Evolutionary conservation across 2,329 filamentous ascomycete species (phyloP).

Genomic region (Trichoderma harzianum): DNA sequence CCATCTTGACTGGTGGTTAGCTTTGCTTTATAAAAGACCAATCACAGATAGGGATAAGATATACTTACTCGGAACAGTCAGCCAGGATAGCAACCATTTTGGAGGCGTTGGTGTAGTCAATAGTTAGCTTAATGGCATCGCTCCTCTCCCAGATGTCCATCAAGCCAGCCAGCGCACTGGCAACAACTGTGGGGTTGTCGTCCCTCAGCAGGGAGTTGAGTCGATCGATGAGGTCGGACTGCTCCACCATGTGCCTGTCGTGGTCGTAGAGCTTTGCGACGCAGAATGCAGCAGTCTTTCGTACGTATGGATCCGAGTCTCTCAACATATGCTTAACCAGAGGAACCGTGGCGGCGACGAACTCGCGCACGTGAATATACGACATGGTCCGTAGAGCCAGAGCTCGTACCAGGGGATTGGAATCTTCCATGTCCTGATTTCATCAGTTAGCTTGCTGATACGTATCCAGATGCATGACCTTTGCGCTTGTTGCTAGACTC

Average conservation of each 20-base stretch:
- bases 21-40: not conserved
- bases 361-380: constrained; percentile 94
- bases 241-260: constrained; percentile 84
- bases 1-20: constrained; percentile 61
- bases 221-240: constrained; percentile 85
- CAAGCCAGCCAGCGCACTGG: constrained; percentile 82
- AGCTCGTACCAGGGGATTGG: constrained; percentile 87
- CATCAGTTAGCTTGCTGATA: constrained; percentile 13
- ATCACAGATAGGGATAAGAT: not conserved
- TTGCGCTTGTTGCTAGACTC: constrained; percentile 27
- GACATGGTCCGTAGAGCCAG: constrained; percentile 93
- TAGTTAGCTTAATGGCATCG: constrained; percentile 95
- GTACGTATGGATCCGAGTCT: constrained; percentile 90
- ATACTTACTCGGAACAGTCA: constrained; percentile 88
- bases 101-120: constrained; percentile 94
- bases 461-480: constrained; percentile 4
- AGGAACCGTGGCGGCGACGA: constrained; percentile 84
- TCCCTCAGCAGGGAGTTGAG: constrained; percentile 88
- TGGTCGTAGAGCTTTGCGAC: constrained; percentile 98
- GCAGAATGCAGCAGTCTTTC: constrained; percentile 93
- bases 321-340: constrained; percentile 79
- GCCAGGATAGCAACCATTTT: constrained; percentile 96
- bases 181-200: constrained; percentile 96
- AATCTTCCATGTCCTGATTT: constrained; percentile 84
- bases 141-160: constrained; percentile 99